Evolutionary conservation across 768 basidiomycete species (phyloP), one percentile per base, ranked within the genome.

Genomic region (Tricholoma furcatifolium): DNA sequence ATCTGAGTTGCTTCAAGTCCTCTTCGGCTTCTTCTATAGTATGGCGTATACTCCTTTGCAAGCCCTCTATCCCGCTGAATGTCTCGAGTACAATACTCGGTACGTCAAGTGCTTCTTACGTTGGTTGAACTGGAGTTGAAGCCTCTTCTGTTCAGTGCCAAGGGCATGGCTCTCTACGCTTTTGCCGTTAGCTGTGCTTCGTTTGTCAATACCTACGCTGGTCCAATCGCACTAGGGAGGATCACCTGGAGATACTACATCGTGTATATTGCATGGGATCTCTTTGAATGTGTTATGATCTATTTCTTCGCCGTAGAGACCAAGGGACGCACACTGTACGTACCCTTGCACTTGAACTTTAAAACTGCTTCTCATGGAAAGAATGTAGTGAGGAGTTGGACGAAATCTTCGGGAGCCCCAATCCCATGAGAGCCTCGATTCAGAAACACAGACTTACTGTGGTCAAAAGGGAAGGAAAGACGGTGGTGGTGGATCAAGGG

Each of bases 21-120:
- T 83, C 18, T 81, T 83, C 65, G 78, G 76, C 51, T 76, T 79
- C 57, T 74, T 79, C 48, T 82, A 71, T 64, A 77, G 75, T 32
- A 73, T 80, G 51, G 71, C 81, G 18, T 83, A 83, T 61, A 81
- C 82, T 4, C 82, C 82, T 9, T 72, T 85, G 21, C 83, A 84
- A 65, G 81, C 76, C 0, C 62, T 82, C 6, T 81, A 82, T 54
- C 79, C 82, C 4, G 74, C 76, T 17, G 83, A 84, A 57, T 78
- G 77, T 59, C 66, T 84, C 15, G 71, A 77, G 49, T 81, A 78
- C 47, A 82, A 79, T 38, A 77, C 80, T 27, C 75, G 73, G 74
- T 74, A 57, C 50, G 62, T 23, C 24, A 42, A 10, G 8, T 27
- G 32, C 6, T 15, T 20, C 32, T 9, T 51, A 1, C 32, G n/a